A percentile compares a stretch with the other conserved stretches of the same genome.
These are phyloP conservation scores for Myrica gale DNA, from an alignment of 306 rosid genomes.

Conservation along the genomic window DNA sequence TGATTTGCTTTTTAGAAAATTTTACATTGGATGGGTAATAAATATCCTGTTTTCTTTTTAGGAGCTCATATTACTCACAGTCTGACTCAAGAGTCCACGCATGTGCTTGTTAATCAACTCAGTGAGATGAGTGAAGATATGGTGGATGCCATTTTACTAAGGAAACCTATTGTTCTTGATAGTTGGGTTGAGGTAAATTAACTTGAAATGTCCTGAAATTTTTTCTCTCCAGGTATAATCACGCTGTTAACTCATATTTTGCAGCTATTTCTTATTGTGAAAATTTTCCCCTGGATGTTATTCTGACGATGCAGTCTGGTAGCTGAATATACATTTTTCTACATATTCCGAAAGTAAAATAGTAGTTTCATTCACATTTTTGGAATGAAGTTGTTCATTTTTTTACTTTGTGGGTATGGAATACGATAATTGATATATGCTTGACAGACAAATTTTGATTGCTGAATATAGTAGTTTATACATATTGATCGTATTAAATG, in stretches of 20 bases:
- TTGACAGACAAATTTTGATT: not conserved
- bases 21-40: constrained; percentile 12
- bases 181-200: constrained; percentile 80
- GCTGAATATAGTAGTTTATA: not conserved
- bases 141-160: constrained; percentile 63
- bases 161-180: constrained; percentile 57
- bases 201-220: constrained; percentile 27
- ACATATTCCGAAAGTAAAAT: too few relatives aligned
- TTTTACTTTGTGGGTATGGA: not conserved
- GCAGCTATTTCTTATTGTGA: too few relatives aligned
- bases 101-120: constrained; percentile 72
- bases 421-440: not conserved
- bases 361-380: not conserved
- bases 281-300: not conserved
- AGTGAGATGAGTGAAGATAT: constrained; percentile 62
- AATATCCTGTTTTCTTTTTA: constrained; percentile 34
- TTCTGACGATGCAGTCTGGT: constrained; percentile 17
- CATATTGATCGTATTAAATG: not conserved
- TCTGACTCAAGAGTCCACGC: constrained; percentile 74
- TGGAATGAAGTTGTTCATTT: not conserved
- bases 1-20: constrained; percentile 6
- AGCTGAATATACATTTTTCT: constrained; percentile 11
- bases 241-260: not conserved
- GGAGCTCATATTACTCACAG: constrained; percentile 57
- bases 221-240: constrained; percentile 15